Conservation (phyloP, 768 basidiomycete genomes). For the Naganishia randhawae region DNA sequence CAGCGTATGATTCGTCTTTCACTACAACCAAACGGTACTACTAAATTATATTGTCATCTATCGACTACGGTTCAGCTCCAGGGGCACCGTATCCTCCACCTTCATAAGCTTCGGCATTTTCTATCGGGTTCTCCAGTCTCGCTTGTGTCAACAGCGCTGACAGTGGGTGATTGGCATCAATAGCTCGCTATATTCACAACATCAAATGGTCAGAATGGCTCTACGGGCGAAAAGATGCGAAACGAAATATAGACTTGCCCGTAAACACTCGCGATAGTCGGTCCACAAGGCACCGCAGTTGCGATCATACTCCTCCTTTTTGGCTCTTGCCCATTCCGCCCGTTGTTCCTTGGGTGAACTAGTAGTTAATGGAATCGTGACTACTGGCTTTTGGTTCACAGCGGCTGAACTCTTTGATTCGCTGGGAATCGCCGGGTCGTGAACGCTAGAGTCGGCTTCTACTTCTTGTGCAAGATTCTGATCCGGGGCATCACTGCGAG, state of each 20-base stretch:
- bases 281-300: conserved; percentile 81
- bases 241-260: conserved; percentile 57
- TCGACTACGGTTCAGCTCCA: conserved; percentile 21
- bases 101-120: conserved; percentile 27
- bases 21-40: not conserved
- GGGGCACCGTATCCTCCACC: conserved; percentile 31
- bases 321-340: conserved; percentile 64
- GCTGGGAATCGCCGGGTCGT: not conserved
- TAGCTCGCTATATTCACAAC: conserved; percentile 60
- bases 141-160: conserved; percentile 74
- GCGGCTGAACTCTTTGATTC: not conserved
- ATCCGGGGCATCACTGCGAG: not conserved
- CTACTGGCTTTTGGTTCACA: conserved; percentile 8
- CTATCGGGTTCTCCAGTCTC: conserved; percentile 67
- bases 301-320: conserved; percentile 80
- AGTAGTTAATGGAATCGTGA: conserved; percentile 37
- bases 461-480: conserved; percentile 34
- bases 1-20: not conserved
- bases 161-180: conserved; percentile 69
- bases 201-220: not conserved
- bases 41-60: not conserved
- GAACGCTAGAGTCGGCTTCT: conserved; percentile 39
- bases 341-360: conserved; percentile 46
- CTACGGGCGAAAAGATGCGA: not conserved
- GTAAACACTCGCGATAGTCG: conserved; percentile 73